Conservation (phyloP, 2,329 filamentous ascomycete species). For the Fusarium neocosmosporiellum region DNA sequence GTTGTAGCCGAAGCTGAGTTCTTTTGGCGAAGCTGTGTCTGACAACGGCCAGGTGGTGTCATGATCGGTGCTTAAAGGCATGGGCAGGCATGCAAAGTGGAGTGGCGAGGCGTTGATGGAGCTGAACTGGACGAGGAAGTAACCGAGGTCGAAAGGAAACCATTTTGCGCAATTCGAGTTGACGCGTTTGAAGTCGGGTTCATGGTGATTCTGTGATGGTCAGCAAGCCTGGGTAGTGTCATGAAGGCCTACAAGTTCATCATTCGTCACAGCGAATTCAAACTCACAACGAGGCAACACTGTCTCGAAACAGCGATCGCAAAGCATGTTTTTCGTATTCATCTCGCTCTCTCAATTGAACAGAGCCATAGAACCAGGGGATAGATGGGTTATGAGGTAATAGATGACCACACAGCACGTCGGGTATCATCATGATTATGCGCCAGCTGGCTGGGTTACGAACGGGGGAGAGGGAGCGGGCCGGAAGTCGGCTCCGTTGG, state of each 20-base stretch:
- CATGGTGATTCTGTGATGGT: not conserved
- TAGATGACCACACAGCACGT: conserved; percentile 1
- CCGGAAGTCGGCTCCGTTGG: conserved; percentile 23
- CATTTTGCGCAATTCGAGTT: not conserved
- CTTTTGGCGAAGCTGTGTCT: not conserved
- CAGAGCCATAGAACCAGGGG: not conserved
- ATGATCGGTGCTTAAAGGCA: conserved; percentile 8
- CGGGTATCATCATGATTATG: conserved; percentile 25
- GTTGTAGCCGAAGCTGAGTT: not conserved
- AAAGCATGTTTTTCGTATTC: not conserved
- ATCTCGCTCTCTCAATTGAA: not conserved
- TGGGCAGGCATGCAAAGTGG: conserved; percentile 5
- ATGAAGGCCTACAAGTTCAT: not conserved
- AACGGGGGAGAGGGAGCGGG: not conserved
- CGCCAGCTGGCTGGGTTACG: not conserved
- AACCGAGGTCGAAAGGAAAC: not conserved
- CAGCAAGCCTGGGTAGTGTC: not conserved
- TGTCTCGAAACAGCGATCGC: not conserved
- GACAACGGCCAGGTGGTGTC: conserved; percentile 4
- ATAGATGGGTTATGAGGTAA: conserved; percentile 12
- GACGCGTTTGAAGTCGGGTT: not conserved
- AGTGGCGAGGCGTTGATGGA: not conserved
- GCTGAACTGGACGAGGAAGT: not conserved
- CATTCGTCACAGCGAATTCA: conserved; percentile 5
- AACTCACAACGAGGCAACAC: not conserved